Conservation (phyloP, 257 asterid species). For the Gardenia jasminoides region DNA sequence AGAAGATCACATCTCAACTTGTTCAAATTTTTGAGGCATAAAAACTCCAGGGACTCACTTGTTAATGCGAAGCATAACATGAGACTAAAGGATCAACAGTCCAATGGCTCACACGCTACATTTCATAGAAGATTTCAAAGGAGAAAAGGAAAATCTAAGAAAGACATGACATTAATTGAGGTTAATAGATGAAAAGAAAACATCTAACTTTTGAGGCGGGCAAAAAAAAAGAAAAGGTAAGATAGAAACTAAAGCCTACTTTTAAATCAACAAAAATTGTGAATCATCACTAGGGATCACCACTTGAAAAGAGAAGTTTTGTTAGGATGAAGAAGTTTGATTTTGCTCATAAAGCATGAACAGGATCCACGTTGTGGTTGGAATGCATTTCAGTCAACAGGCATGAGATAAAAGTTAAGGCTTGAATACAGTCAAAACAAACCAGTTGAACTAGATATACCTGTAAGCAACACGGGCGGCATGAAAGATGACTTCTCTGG, state of each 20-base stretch:
- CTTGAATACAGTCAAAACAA: not conserved
- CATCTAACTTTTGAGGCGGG: not conserved
- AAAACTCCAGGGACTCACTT: not conserved
- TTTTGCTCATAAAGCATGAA: not conserved
- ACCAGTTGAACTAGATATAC: conserved; percentile 27
- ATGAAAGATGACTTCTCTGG: conserved; percentile 71
- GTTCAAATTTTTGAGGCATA: not conserved
- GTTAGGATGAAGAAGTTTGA: not conserved
- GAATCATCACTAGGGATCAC: not conserved
- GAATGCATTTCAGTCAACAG: not conserved
- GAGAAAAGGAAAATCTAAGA: not conserved
- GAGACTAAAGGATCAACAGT: not conserved
- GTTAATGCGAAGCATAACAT: not conserved
- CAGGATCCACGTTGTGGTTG: not conserved
- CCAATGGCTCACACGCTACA: not conserved
- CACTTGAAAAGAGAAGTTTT: not conserved
- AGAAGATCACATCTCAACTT: not conserved
- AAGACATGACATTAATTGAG: too few species aligned
- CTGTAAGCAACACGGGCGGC: conserved; percentile 96
- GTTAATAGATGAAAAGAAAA: not conserved
- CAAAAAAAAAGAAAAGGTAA: too few species aligned
- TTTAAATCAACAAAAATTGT: not conserved
- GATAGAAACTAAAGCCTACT: not conserved
- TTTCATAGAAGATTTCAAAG: not conserved
- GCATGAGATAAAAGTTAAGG: not conserved